These are phyloP conservation scores for Quercus berberidifolia DNA, from an alignment of 306 rosid genomes.

Conservation along the genomic window DNA sequence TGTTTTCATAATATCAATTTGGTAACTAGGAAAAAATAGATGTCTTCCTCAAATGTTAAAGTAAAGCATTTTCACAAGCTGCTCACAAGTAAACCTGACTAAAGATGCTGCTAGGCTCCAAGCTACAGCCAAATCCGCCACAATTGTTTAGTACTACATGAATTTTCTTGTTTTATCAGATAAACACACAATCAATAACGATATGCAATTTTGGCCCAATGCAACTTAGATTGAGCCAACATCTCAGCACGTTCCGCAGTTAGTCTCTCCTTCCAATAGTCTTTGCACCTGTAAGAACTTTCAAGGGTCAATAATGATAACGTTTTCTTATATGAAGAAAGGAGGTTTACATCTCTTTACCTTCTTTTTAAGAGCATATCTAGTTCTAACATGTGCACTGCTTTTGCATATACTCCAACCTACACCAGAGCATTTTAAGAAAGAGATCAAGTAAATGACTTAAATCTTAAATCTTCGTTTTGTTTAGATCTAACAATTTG, in stretches of 20 bases:
- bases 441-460: not conserved
- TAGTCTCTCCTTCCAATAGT: conserved; percentile 69
- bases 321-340: conserved; percentile 7
- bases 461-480: not conserved
- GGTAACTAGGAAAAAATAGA: not conserved
- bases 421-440: conserved; percentile 27
- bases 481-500: not conserved
- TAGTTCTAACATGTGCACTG: conserved; percentile 72
- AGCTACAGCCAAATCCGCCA: not conserved
- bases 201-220: conserved; percentile 54
- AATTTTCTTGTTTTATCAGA: not conserved
- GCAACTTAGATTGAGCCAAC: conserved; percentile 64
- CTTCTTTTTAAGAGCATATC: conserved; percentile 74
- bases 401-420: conserved; percentile 62
- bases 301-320: conserved; percentile 1
- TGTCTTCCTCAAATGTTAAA: not conserved
- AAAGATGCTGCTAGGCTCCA: not conserved
- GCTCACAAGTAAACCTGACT: not conserved
- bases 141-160: not conserved
- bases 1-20: not conserved
- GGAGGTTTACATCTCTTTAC: conserved; percentile 28
- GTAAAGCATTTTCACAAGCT: no score
- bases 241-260: conserved; percentile 39
- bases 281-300: conserved; percentile 53
- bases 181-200: conserved; percentile 31